Conservation (phyloP, 2,329 filamentous ascomycete genomes). For the Thielaviopsis ethacetica region DNA sequence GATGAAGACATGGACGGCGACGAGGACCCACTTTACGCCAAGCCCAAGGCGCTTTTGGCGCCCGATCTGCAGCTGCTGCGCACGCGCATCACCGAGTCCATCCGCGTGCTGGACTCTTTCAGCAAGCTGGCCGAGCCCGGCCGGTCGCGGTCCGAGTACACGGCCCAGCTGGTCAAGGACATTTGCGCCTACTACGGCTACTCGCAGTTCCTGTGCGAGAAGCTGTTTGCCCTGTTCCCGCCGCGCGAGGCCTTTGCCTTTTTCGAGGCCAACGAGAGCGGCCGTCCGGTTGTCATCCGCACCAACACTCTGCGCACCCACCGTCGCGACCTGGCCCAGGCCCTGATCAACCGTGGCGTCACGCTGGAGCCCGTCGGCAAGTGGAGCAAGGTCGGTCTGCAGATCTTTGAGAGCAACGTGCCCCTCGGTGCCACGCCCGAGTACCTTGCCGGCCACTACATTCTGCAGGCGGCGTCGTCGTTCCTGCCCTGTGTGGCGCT, state of each 20-base stretch:
- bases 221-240: slow-evolving; percentile 83
- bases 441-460: slow-evolving; percentile 94
- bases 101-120: slow-evolving; percentile 83
- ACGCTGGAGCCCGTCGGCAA: slow-evolving; percentile 94
- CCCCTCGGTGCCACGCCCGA: slow-evolving; percentile 91
- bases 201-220: slow-evolving; percentile 85
- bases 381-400: slow-evolving; percentile 95
- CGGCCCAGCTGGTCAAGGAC: slow-evolving; percentile 70
- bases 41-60: slow-evolving; percentile 50
- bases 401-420: slow-evolving; percentile 78
- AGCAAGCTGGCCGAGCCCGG: slow-evolving; percentile 63
- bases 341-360: slow-evolving; percentile 89
- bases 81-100: slow-evolving; percentile 78
- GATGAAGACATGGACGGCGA: slow-evolving; percentile 40
- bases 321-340: slow-evolving; percentile 68
- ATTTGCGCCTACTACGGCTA: slow-evolving; percentile 96
- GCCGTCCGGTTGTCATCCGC: slow-evolving; percentile 83
- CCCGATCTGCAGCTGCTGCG: slow-evolving; percentile 83
- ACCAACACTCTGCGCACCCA: slow-evolving; percentile 83
- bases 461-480: slow-evolving; percentile 88
- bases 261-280: slow-evolving; percentile 95
- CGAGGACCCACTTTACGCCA: slow-evolving; percentile 37
- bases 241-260: slow-evolving; percentile 92
- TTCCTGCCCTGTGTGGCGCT: slow-evolving; percentile 97
- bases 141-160: slow-evolving; percentile 77